Evolutionary conservation across 306 rosid species (phyloP).

Genomic region (Quercus gilva): DNA sequence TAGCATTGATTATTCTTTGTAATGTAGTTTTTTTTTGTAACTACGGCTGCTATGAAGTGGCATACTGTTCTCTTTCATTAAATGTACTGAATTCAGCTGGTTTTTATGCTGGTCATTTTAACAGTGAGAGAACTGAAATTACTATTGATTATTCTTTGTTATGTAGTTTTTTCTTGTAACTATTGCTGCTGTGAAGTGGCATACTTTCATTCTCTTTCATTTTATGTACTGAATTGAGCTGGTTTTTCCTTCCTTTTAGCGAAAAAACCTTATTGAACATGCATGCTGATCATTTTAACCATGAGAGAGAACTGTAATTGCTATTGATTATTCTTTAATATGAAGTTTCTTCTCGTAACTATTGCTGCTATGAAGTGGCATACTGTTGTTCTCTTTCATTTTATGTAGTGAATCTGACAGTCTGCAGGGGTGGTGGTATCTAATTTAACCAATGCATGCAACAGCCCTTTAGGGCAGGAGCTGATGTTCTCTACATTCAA

Average conservation of each 20-base stretch:
- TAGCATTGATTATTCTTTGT: too few species aligned
- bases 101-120: neutral
- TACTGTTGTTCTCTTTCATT: neutral
- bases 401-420: neutral
- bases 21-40: too few species aligned
- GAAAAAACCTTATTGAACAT: neutral
- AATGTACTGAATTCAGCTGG: neutral
- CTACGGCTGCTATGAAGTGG: too few species aligned
- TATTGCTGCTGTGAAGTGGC: too few species aligned
- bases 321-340: neutral
- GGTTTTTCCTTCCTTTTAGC: neutral
- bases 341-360: neutral
- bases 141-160: too few species aligned
- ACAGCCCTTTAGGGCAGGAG: too few species aligned
- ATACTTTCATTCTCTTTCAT: too few species aligned
- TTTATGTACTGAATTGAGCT: neutral
- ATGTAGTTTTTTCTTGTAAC: too few species aligned
- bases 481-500: too few species aligned
- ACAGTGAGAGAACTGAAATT: neutral
- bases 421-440: too few species aligned
- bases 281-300: neutral
- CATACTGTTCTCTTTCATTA: too few species aligned
- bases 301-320: neutral
- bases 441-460: too few species aligned
- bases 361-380: neutral